Evolutionary conservation across 257 asterid species (phyloP), one percentile per base, ranked within the genome.

Genomic region (Solanum commersonii): DNA sequence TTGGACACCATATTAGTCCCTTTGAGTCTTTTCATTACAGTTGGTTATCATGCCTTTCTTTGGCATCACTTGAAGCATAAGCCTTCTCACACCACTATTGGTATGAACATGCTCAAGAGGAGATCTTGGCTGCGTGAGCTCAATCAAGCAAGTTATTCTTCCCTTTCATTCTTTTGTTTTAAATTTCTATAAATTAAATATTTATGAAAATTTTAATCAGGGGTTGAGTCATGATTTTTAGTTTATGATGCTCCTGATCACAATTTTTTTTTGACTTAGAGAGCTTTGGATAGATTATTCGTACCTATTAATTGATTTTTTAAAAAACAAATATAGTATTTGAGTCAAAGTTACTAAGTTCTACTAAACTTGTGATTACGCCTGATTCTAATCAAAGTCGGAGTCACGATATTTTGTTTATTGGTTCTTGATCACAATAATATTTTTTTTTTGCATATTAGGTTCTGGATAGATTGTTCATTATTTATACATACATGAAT

Each of bases 31-130:
- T 93, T 94, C 93, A 73, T 95, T 42, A 95, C 97, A 18, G 88
- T 96, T 4, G 97, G 96, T 2, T 96, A 96, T 92, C 99, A 96
- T 84, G 95, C 93, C 27, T 95, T 93, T 72, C 96, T 96, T 1
- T 94, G 94, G 93, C 98, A 95, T 91, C 77, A 84, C 83, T 88
- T 93, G 77, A 91, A 86, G 90, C 90, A 88, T 72, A 93, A 89
- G 12, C 98, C 98, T 35, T 79, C 88, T 18, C 42, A 71, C 5
- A 95, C 98, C 6, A 82, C 96, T 6, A 92, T 95, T 71, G 98
- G 98, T 78, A 86, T 92, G 93, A 92, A 93, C 94, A 85, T 89
- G 68, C 52, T 95, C 40, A 92, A 91, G 56, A 83, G 96, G 11
- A 89, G 94, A 63, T 35, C 92, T 10, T 95, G 98, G 99, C 91